Evolutionary conservation across 2,329 filamentous ascomycete species (phyloP).

Genomic region (Fusarium sp.): DNA sequence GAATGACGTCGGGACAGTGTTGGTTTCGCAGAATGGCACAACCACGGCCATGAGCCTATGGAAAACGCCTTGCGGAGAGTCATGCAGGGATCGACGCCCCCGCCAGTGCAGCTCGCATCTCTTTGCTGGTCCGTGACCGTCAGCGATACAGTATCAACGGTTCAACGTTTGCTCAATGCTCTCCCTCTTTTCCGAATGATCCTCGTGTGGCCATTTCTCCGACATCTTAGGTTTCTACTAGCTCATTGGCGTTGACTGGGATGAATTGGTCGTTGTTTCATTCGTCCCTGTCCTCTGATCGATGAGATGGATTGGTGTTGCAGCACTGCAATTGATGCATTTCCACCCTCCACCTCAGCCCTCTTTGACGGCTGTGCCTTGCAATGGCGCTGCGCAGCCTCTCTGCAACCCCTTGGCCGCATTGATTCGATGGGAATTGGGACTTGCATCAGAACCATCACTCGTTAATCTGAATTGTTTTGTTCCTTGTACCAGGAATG

Average conservation of each 20-base stretch:
- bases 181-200: conserved; percentile 25
- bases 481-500: conserved; percentile 9
- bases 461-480: conserved; percentile 5
- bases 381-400: conserved; percentile 44
- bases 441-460: not conserved
- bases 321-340: conserved; percentile 32
- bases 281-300: conserved; percentile 16
- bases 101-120: conserved; percentile 12
- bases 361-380: conserved; percentile 49
- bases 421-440: conserved; percentile 1
- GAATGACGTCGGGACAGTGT: conserved; percentile 40
- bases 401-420: conserved; percentile 25
- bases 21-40: conserved; percentile 39
- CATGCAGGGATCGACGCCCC: conserved; percentile 46
- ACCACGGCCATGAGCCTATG: conserved; percentile 51
- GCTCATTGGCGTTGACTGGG: conserved; percentile 19
- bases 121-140: conserved; percentile 38
- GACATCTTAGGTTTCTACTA: conserved; percentile 17
- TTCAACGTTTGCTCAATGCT: conserved; percentile 10
- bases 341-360: conserved; percentile 50
- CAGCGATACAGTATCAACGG: conserved; percentile 24
- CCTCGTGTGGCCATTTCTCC: conserved; percentile 28
- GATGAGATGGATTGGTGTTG: conserved; percentile 28
- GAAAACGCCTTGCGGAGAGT: conserved; percentile 51
- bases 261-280: conserved; percentile 15